A percentile compares a stretch with the other conserved stretches of the same genome.
Conservation (phyloP, 148 eudicot species). For the Rhododendron vialii region DNA sequence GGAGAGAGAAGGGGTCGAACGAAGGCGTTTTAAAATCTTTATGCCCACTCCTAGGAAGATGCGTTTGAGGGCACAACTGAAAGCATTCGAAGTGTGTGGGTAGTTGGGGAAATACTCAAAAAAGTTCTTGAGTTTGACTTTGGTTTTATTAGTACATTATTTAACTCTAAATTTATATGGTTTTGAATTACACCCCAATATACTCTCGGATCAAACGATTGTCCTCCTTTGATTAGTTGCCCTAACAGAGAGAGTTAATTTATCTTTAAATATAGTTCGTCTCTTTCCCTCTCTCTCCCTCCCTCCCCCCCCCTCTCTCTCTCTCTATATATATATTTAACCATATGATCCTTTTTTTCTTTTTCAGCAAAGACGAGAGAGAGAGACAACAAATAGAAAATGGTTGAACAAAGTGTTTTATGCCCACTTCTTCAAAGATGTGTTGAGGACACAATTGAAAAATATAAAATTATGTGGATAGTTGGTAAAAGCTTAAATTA, state of each 20-base stretch:
- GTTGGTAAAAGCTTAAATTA: not conserved
- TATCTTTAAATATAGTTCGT: too few relatives aligned
- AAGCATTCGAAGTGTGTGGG: not conserved
- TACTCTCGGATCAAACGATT: too few relatives aligned
- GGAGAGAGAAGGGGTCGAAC: not conserved
- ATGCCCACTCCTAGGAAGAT: constrained; percentile 9
- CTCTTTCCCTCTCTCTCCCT: too few relatives aligned
- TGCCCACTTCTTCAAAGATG: not conserved
- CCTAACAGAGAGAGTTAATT: too few relatives aligned
- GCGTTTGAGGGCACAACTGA: not conserved
- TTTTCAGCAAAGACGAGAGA: too few relatives aligned
- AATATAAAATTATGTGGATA: not conserved
- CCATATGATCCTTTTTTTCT: too few relatives aligned
- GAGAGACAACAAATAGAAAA: not conserved
- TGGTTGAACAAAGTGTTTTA: constrained; percentile 1
- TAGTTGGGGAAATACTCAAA: not conserved
- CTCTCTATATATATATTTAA: too few relatives aligned
- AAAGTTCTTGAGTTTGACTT: not conserved
- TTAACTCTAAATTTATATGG: too few relatives aligned
- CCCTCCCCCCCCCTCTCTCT: too few relatives aligned
- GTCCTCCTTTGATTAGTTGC: too few relatives aligned
- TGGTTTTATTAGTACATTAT: too few relatives aligned
- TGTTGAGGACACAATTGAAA: not conserved
- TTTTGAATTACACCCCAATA: too few relatives aligned
- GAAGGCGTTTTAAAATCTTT: constrained; percentile 20